These are phyloP conservation scores for peach (Prunus persica) DNA, from an alignment of 306 rosid genomes.

Conservation along the genomic window DNA sequence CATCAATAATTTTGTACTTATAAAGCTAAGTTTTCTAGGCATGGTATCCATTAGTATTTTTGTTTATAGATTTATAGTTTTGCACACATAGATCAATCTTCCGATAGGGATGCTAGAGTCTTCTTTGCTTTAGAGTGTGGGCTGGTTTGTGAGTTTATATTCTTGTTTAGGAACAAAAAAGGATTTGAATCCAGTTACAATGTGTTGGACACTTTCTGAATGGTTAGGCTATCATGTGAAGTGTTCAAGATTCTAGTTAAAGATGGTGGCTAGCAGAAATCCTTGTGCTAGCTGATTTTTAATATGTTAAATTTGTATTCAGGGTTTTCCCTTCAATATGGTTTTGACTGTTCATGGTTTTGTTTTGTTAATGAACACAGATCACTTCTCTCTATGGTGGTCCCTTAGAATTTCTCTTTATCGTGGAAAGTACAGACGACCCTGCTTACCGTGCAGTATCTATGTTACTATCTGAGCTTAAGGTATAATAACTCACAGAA, in stretches of 20 bases:
- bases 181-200: not conserved
- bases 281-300: slow-evolving; percentile 13
- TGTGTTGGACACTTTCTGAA: not conserved
- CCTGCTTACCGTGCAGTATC: slow-evolving; percentile 73
- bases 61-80: too few species aligned
- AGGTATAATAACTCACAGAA: slow-evolving; percentile 41
- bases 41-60: not conserved
- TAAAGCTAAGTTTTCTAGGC: not conserved
- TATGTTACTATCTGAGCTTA: slow-evolving; percentile 57
- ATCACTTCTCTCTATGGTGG: slow-evolving; percentile 98
- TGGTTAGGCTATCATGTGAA: not conserved
- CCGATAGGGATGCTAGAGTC: not conserved
- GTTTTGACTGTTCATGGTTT: slow-evolving; percentile 14
- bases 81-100: not conserved
- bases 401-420: slow-evolving; percentile 79
- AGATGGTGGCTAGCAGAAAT: not conserved
- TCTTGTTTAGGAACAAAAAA: not conserved
- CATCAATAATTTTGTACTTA: not conserved
- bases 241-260: not conserved
- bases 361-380: slow-evolving; percentile 44
- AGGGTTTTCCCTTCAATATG: slow-evolving; percentile 1
- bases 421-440: slow-evolving; percentile 87
- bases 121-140: not conserved
- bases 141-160: not conserved
- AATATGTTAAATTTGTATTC: slow-evolving; percentile 1